A percentile compares a stretch with the other conserved stretches of the same genome.
phyloP scores from a whole-genome alignment of 2,329 filamentous ascomycete genomes.

The Aspergillus quadricinctus region DNA sequence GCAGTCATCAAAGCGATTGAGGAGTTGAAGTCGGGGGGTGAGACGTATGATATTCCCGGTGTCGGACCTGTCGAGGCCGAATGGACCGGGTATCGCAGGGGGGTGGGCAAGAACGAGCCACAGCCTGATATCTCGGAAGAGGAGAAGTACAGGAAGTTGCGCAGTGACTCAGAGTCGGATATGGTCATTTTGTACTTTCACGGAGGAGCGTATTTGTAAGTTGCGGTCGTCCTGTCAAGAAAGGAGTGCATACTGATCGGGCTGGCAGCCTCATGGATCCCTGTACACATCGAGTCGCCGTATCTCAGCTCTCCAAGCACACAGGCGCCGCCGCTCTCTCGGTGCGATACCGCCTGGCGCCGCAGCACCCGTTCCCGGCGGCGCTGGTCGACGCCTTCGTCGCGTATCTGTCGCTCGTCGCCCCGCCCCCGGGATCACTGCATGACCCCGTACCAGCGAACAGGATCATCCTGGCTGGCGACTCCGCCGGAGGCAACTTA shows the following conservation, averaged over 20 bases:
- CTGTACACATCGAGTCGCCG: slow-evolving; percentile 37
- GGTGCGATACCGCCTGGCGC: slow-evolving; percentile 45
- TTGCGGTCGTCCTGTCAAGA: slow-evolving; percentile 1
- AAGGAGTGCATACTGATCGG: background rate
- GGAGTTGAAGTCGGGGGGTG: slow-evolving; percentile 34
- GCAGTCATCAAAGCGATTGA: slow-evolving; percentile 38
- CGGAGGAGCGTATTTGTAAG: slow-evolving; percentile 45
- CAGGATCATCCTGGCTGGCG: slow-evolving; percentile 45
- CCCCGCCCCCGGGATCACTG: slow-evolving; percentile 40
- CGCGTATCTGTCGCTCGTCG: slow-evolving; percentile 45
- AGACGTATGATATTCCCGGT: slow-evolving; percentile 36
- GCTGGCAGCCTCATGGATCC: slow-evolving; percentile 41
- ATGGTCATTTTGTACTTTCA: slow-evolving; percentile 45
- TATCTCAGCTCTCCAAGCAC: slow-evolving; percentile 35
- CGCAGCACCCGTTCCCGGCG: slow-evolving; percentile 45
- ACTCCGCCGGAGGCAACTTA: slow-evolving; percentile 45
- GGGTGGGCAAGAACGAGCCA: slow-evolving; percentile 34
- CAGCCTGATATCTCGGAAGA: slow-evolving; percentile 39
- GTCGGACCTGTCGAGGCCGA: slow-evolving; percentile 39
- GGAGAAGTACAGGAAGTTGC: slow-evolving; percentile 39
- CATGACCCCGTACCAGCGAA: slow-evolving; percentile 40
- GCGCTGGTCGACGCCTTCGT: slow-evolving; percentile 45
- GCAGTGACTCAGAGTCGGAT: slow-evolving; percentile 36
- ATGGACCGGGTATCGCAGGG: slow-evolving; percentile 43
- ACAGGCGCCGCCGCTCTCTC: slow-evolving; percentile 40